Evolutionary conservation across 2,329 filamentous ascomycete genomes (phyloP), one percentile per base, ranked within the genome.

Genomic region (Blumeriella jaapii): DNA sequence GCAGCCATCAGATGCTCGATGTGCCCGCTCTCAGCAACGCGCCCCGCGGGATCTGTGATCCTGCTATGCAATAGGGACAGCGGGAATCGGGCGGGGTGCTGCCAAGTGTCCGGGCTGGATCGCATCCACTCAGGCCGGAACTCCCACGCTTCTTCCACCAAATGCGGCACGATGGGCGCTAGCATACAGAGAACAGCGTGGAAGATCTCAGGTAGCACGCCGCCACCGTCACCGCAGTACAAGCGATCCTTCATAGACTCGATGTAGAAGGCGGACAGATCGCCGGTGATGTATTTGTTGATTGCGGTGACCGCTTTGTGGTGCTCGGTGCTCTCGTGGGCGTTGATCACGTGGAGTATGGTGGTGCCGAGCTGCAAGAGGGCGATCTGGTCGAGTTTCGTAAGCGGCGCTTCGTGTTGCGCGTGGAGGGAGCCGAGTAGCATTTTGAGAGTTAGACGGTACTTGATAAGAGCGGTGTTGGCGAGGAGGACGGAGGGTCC

Each of bases 231-330:
- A 18, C 82, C 83, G 29, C 87, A 91, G 62, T 98, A 98, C 1
- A 96, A 65, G 3, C 84, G 70, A 52, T 98, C 91, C 59, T 98
- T 98, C 50, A 87, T 68, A 0, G 82, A 77, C 59, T 98, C 91
- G 38, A 98, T 74, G 57, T 96, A 98, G 58, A 95, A 93, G 0
- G 89, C 80, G 0, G 86, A 95, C 15, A 98, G 68, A 47, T 95
- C 83, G 15, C 69, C 75, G 36, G 77, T 75, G 40, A 93, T 69
- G 78, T 87, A 95, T 44, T 74, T 72, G 58, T 87, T 93, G 45
- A 96, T 67, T 3, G 69, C 61, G 40, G 67, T 74, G 5, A 86
- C 65, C 9, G 71, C 87, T 58, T 76, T 82, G 67, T 85, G 79
- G 58, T 94, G 95, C 53, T 94, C 83, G 53, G 83, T 81, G 16